Evolutionary conservation across 768 basidiomycete species (phyloP), one percentile per base, ranked within the genome.

Genomic region (Pluteus cervinus): DNA sequence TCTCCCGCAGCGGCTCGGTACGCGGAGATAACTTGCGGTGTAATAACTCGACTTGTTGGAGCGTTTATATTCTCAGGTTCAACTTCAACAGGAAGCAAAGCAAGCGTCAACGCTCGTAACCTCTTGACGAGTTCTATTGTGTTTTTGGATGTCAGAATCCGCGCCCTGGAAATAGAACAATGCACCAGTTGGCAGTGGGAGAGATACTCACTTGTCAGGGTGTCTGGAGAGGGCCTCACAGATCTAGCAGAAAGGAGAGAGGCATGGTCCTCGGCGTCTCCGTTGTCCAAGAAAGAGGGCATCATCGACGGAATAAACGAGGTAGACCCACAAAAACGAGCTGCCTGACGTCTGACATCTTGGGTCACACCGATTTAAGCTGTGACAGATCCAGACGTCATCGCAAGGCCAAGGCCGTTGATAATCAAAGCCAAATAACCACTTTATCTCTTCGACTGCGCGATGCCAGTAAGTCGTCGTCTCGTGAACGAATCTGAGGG

Each of bases 1-100:
- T 94, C 90, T 5, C 93, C 93, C 6, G 86, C 92, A 16, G 88
- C 83, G 34, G 73, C 75, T 18, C 68, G 71, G 51, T 82, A 97
- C 1, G 90, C 78, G 26, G 67, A 64, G 41, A 97, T 74, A 30
- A 94, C 86, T 35, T 69, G 66, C 0, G 83, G 83, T 0, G 89
- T 92, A 29, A 94, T 86, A 35, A 92, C 69, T 41, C 87, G 75
- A 56, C 82, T 86, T 1, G 86, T 91, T 0, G 90, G 76, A 23
- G 82, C 80, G 50, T 69, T 76, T 37, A 96, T 75, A 16, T 58
- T 69, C 23, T 65, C 62, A 3, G 72, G 61, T 24, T 84, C 73
- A 11, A 93, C 88, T 59, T 93, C 79, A 7, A 90, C 69, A 7
- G 91, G 92, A 2, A 96, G 69, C 4, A 96, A 67, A 30, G 63